These are phyloP conservation scores for Gillenia trifoliata DNA, from an alignment of 306 rosid genomes.

Conservation along the genomic window DNA sequence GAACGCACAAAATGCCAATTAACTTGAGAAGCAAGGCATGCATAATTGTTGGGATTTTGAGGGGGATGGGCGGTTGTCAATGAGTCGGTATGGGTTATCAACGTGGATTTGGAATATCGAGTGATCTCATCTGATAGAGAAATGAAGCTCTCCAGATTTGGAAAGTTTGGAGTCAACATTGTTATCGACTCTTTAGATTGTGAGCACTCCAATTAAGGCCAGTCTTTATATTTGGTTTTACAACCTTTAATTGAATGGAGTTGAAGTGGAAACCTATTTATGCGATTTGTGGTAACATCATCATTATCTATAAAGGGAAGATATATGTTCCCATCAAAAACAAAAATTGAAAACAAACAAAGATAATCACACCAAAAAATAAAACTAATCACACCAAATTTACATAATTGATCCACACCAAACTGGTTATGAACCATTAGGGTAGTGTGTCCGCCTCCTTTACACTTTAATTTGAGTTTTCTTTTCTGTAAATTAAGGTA, in stretches of 20 bases:
- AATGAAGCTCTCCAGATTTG: neutral
- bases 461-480: neutral
- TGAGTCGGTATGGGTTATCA: conserved; percentile 5
- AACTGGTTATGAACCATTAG: neutral
- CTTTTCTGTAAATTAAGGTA: too few relatives aligned
- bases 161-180: conserved; percentile 7
- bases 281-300: neutral
- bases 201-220: conserved; percentile 8
- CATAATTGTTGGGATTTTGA: neutral
- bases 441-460: too few relatives aligned
- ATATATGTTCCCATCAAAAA: neutral
- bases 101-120: neutral
- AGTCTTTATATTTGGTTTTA: conserved; percentile 1
- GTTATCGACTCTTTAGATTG: neutral
- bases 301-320: neutral
- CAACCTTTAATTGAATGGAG: neutral
- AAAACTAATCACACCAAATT: neutral
- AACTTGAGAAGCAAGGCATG: neutral
- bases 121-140: neutral
- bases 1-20: neutral
- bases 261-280: neutral
- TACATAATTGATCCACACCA: neutral
- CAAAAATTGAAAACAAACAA: neutral
- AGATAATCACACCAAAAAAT: neutral
- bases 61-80: conserved; percentile 15